Base-by-base conservation (phyloP, 495 filamentous ascomycete species). In the Pyronema domesticum region DNA sequence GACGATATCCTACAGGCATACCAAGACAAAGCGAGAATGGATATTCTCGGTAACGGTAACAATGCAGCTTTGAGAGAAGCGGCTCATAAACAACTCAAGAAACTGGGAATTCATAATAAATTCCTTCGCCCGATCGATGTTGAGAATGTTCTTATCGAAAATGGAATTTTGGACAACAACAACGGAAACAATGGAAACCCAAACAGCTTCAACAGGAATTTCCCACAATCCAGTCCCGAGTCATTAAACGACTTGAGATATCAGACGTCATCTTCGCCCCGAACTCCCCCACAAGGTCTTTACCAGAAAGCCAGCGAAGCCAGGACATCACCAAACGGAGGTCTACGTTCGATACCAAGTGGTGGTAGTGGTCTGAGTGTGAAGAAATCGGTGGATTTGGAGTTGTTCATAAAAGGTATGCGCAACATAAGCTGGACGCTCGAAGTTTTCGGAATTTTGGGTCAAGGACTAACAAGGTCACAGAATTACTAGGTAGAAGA, bases 111-210 rank as follows among this genome's bases (percentile, higher is more conserved):
- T 62, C 72, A 78, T 39, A 81, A 82, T 18, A 81, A 85, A 48
- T 89, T 80, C 74, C 82, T 83, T 58, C 81, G 87, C 58, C 71
- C 80, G 5, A 71, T 78, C 46, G 85, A 88, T 60, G 78, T 86
- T 5, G 80, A 87, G 65, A 70, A 77, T 8, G 86, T 80, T 64
- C 72, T 89, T 14, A 67, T 69, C 51, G 69, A 77, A 62, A 71
- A 74, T 34, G 80, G 79, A 0, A 69, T 84, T 14, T 34, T 40
- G 37, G 50, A 18, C 2, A n/a, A 8, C 8, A 60, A 68, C 14
- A 76, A 83, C 36, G 72, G 77, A 1, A 68, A 73, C 0, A 63
- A 68, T 7, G 71, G 73, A 5, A 33, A 50, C 10, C n/a, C n/a
- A n/a, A 23, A 50, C 47, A 30, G 23, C 23, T 30, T 30, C 2